Evolutionary conservation across 768 basidiomycete species (phyloP).

Genomic region (Suillus subaureus): DNA sequence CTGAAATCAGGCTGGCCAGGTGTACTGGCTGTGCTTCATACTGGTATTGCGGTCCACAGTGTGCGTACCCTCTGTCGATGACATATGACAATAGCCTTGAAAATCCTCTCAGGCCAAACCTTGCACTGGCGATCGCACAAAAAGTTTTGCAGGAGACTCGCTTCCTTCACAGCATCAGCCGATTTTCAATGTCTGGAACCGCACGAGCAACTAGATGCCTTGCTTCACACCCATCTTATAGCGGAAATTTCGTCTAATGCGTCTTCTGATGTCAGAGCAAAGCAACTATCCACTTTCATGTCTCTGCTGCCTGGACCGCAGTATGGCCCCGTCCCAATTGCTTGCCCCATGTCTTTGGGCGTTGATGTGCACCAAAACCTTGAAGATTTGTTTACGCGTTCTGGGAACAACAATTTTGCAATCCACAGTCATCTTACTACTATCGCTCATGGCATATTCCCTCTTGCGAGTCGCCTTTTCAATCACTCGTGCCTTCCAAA

Average conservation of each 20-base stretch:
- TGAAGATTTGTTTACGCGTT: conserved; percentile 53
- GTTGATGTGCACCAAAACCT: conserved; percentile 24
- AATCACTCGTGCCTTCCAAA: conserved; percentile 85
- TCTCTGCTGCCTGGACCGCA: conserved; percentile 49
- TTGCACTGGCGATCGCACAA: conserved; percentile 69
- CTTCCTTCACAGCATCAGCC: conserved; percentile 46
- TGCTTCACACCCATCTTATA: conserved; percentile 65
- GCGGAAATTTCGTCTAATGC: conserved; percentile 36
- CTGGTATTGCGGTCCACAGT: conserved; percentile 71
- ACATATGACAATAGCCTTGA: conserved; percentile 13
- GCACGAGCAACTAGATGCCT: conserved; percentile 60
- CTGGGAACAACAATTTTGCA: conserved; percentile 82
- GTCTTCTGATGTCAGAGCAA: conserved; percentile 23
- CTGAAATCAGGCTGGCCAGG: conserved; percentile 42
- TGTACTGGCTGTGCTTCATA: conserved; percentile 71
- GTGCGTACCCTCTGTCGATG: conserved; percentile 41
- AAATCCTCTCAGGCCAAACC: conserved; percentile 56
- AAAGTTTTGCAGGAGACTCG: conserved; percentile 64
- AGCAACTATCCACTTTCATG: conserved; percentile 38
- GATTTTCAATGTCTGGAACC: conserved; percentile 50
- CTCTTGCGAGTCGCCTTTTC: conserved; percentile 75
- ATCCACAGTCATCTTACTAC: conserved; percentile 73
- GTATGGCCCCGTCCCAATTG: conserved; percentile 25
- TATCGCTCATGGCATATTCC: conserved; percentile 76
- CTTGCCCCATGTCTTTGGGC: conserved; percentile 35